Percentiles rank a stretch among this genome's conserved stretches.
phyloP scores from a whole-genome alignment of 2,329 filamentous ascomycete genomes.

The Pyrenophora seminiperda region DNA sequence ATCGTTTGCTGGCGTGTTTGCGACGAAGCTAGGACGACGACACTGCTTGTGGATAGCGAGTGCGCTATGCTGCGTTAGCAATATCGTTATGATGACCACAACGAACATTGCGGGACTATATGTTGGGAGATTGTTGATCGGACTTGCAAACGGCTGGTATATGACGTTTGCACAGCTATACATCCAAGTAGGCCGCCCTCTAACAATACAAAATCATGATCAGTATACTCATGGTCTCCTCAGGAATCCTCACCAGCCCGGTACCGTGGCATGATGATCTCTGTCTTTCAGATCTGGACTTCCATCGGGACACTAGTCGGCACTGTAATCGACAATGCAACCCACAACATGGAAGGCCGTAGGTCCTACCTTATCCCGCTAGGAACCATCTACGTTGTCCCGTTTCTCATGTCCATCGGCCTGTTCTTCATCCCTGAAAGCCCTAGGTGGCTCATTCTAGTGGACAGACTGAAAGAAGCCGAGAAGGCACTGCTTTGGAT shows the following conservation, averaged over 20 bases:
- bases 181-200: conserved; percentile 48
- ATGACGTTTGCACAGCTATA: conserved; percentile 62
- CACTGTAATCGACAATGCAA: conserved; percentile 59
- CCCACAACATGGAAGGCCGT: conserved; percentile 26
- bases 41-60: conserved; percentile 56
- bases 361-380: conserved; percentile 55
- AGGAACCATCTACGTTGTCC: conserved; percentile 60
- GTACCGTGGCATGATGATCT: conserved; percentile 58
- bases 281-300: conserved; percentile 56
- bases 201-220: background rate
- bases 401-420: conserved; percentile 52
- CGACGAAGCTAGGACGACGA: conserved; percentile 49
- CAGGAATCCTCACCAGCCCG: conserved; percentile 56
- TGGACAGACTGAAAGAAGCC: conserved; percentile 27
- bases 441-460: conserved; percentile 53
- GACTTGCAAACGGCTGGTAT: conserved; percentile 57
- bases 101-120: conserved; percentile 60
- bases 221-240: background rate
- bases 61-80: conserved; percentile 54
- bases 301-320: conserved; percentile 53
- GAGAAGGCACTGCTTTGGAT: conserved; percentile 35
- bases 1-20: conserved; percentile 43
- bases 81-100: conserved; percentile 61
- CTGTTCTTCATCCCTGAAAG: conserved; percentile 43
- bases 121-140: conserved; percentile 61